phyloP scores from a whole-genome alignment of 106 monocot species.

The Posidonia australis region DNA sequence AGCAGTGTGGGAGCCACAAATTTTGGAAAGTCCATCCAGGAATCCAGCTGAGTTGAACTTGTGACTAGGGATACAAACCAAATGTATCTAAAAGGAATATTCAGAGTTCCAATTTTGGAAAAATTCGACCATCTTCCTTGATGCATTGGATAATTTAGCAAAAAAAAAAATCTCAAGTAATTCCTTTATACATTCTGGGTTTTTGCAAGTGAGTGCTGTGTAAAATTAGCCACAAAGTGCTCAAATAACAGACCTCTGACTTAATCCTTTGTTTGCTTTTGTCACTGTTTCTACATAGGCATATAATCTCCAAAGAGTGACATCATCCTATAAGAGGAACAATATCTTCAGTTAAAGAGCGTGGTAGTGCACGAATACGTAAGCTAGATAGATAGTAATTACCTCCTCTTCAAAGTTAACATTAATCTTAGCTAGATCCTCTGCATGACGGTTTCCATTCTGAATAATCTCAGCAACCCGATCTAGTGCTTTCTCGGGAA shows the following conservation, averaged over 20 bases:
- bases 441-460: neutral
- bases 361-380: neutral
- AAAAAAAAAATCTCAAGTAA: too few relatives aligned
- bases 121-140: too few relatives aligned
- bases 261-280: conserved; percentile 1
- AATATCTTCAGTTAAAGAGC: neutral
- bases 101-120: too few relatives aligned
- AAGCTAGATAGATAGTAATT: neutral
- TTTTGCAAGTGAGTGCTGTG: too few relatives aligned
- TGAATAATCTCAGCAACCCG: conserved; percentile 14
- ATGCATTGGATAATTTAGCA: too few relatives aligned
- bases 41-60: too few relatives aligned
- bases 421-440: neutral
- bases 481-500: conserved; percentile 9
- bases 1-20: too few relatives aligned
- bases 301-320: conserved; percentile 13
- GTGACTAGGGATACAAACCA: too few relatives aligned
- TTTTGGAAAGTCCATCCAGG: too few relatives aligned
- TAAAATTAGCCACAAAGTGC: neutral
- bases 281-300: conserved; percentile 6
- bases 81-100: too few relatives aligned
- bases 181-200: neutral
- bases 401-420: conserved; percentile 18
- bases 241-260: neutral
- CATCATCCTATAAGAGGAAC: conserved; percentile 7